Percentiles rank a stretch among this genome's conserved stretches.
Evolutionary conservation across 2,329 filamentous ascomycete species (phyloP).

Genomic region (Paecilomyces fulvus): DNA sequence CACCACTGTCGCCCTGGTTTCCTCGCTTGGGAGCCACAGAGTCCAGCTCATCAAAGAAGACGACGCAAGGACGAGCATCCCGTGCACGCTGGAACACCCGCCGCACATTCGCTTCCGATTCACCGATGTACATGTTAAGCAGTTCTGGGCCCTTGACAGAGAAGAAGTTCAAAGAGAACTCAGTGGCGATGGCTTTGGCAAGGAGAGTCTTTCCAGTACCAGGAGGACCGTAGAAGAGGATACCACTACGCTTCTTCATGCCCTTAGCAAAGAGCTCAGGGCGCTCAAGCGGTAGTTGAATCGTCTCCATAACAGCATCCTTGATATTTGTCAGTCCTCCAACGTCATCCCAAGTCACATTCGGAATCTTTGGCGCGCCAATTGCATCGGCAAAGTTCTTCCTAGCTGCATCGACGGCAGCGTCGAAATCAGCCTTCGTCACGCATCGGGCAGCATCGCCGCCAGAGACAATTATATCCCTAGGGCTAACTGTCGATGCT

Average conservation of each 20-base stretch:
- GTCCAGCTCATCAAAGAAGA: slow-evolving; percentile 97
- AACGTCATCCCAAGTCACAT: slow-evolving; percentile 93
- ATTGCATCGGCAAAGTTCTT: slow-evolving; percentile 99
- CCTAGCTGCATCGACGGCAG: slow-evolving; percentile 87
- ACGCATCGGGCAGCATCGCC: slow-evolving; percentile 71
- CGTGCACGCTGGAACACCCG: slow-evolving; percentile 99
- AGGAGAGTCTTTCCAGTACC: slow-evolving; percentile 99
- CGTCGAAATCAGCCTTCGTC: slow-evolving; percentile 74
- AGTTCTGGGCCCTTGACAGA: slow-evolving; percentile 98
- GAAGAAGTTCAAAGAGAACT: slow-evolving; percentile 98
- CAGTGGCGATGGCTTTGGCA: slow-evolving; percentile 97
- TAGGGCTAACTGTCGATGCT: slow-evolving; percentile 48
- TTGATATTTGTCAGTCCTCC: slow-evolving; percentile 90
- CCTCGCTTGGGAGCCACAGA: slow-evolving; percentile 94
- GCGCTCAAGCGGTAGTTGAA: slow-evolving; percentile 81
- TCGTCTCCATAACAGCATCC: slow-evolving; percentile 93
- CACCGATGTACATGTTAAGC: slow-evolving; percentile 99
- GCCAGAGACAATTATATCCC: slow-evolving; percentile 82
- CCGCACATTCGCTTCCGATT: slow-evolving; percentile 98
- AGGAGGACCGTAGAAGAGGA: slow-evolving; percentile 95
- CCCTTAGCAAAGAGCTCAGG: slow-evolving; percentile 94
- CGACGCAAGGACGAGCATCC: slow-evolving; percentile 92
- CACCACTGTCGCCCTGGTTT: slow-evolving; percentile 93
- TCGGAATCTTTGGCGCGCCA: slow-evolving; percentile 94
- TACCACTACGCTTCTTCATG: slow-evolving; percentile 98